Base-by-base conservation (phyloP, 768 basidiomycete genomes). In the Phanerochaete sordida region DNA sequence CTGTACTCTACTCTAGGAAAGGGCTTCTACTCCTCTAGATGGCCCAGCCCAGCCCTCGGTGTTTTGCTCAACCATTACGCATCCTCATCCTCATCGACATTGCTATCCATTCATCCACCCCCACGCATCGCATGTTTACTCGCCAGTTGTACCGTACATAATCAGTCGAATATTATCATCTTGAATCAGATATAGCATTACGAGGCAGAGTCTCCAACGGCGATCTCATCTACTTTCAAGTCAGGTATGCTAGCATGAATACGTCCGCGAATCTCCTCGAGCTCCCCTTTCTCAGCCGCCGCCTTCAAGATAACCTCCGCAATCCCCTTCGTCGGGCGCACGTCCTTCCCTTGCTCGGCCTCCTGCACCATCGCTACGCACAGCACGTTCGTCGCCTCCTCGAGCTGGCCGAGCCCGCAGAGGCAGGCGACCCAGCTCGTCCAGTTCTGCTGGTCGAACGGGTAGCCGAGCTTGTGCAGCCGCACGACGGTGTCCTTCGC, bases 401-500 rank as follows among this genome's bases (percentile, higher is more conserved):
- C 81, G 31, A 92, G 65, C 65, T 78, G 76, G 9, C 84, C 81
- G 49, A 84, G 69, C 24, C 93, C 81, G 66, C 91, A 92, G n/a
- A 96, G 79, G 68, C 89, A 92, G 72, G 97, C 94, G 21, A 97
- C 70, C 78, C 86, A 92, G 0, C 85, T 80, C 59, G 90, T 85
- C 91, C 93, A 94, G 67, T 90, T 88, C 54, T 84, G 81, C 61
- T 77, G 66, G 68, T 88, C 86, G 56, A 90, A 75, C 37, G 62
- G 67, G 69, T 81, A 90, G 24, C 76, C 78, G 48, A 76, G 76
- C 54, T 72, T 76, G 28, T 72, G 71, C 51, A 88, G 76, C 67
- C 81, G 83, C 30, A 69, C 62, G 73, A 84, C 82, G 35, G 91
- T 81, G 46, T 79, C 76, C 54, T 74, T 75, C 0, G 86, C 91